Base-by-base conservation (phyloP, 306 rosid genomes). In the Ammopiptanthus mongolicus region DNA sequence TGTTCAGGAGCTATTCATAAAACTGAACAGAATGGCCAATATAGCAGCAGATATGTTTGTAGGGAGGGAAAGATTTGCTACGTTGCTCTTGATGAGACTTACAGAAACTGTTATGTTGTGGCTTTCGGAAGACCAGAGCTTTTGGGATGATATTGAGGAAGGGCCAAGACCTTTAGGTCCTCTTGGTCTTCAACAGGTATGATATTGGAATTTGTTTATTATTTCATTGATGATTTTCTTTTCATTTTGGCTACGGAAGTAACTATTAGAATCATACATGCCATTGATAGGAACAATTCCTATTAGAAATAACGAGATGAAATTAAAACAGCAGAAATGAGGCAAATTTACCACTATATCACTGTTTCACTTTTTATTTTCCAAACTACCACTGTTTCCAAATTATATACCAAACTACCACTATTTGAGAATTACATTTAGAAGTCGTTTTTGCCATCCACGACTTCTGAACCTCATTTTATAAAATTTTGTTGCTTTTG, bases 131-230 rank as follows among this genome's bases (percentile, higher is more conserved):
- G 99, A 96, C 84, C 99, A 96, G 79, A 89, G 94, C 85, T 96
- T 96, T 77, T 96, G 99, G 99, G 99, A 92, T 84, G 99, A 96
- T 81, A 92, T 96, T 71, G 98, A 96, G 83, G 98, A 96, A 58
- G 99, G 99, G 57, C 96, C 96, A 31, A 86, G 88, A 81, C 91
- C 98, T 73, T 81, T 96, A 34, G 97, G 98, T 34, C 88, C 97
- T 81, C 94, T 90, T 76, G 99, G 99, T 71, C 88, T 96, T 23
- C 98, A 87, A 73, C 99, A 96, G 92, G 99, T 88, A 73, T 57
- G 84, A 25, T 56, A 46, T 62, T 70, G 71, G 34, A 75, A 48
- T 48, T 81, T 48, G 34, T 36, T 69, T 52, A 41, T 25, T 15
- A 36, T 63, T 51, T 75, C 15, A 33, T 19, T 9, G 12, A 36